Base-by-base conservation (phyloP, 495 filamentous ascomycete genomes). In the Chaetomidium leptoderma region DNA sequence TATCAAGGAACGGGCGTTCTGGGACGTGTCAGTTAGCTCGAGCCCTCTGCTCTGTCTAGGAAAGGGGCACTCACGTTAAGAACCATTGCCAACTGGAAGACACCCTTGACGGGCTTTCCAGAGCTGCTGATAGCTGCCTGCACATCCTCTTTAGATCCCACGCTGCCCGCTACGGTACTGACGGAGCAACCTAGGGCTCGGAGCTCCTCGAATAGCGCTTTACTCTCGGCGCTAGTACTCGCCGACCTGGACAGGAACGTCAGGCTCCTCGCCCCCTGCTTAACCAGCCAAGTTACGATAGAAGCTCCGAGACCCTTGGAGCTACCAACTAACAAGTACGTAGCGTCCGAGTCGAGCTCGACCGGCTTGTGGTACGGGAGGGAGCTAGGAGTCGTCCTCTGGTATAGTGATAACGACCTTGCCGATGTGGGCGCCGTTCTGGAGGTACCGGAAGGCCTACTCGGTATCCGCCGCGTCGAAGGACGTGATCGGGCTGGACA, bases 311-410 rank as follows among this genome's bases (percentile, higher is more conserved):
- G 70, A 2, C 82, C 84, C 4, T 82, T 78, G 5, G 81, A 68
- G 23, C 83, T 80, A 13, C 84, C 81, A 10, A 76, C 73, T 6
- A 87, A 60, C 7, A 87, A 57, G 53, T 85, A 86, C 1, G 76
- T 71, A 0, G 72, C 74, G 27, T 78, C 62, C 0, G 66, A 42
- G 51, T 59, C 40, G 2, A 49, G 27, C 9, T 16, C 67, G 63
- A 46, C 73, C 58, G 32, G 33, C 40, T 58, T 23, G 4, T 6
- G 10, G 30, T n/a, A n/a, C 8, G 50, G 50, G 21, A 29, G 9
- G 4, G 50, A 11, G 23, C 5, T 29, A n/a, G 23, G 33, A 19
- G 11, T 46, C 17, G 21, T 53, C 19, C 0, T 59, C 37, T 7
- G 43, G 51, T 44, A 72, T 56, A 6, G 35, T 64, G 32, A 80